Conservation (phyloP, 2,329 filamentous ascomycete genomes). For the Cadophora sp. region DNA sequence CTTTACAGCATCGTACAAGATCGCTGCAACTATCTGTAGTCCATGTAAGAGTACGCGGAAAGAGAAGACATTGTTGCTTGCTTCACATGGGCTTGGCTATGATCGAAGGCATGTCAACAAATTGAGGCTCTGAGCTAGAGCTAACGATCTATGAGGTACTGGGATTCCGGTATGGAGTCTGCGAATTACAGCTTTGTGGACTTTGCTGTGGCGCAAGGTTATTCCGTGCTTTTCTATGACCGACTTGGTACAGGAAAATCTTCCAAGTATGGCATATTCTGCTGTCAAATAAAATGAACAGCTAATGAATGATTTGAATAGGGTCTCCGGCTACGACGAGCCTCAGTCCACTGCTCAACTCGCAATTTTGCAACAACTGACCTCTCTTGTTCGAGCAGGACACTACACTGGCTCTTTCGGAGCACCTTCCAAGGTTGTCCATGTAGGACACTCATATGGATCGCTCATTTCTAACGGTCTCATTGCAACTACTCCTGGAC, state of each 20-base stretch:
- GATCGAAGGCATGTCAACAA: background rate
- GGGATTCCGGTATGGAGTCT: constrained; percentile 42
- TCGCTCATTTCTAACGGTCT: constrained; percentile 63
- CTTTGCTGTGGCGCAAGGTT: constrained; percentile 41
- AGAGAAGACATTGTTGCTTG: constrained; percentile 3
- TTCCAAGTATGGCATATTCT: constrained; percentile 32
- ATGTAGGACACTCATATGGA: constrained; percentile 70
- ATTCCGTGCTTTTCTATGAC: constrained; percentile 47
- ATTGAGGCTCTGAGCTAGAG: background rate
- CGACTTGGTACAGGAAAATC: constrained; percentile 46
- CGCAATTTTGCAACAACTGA: constrained; percentile 25
- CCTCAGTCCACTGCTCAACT: constrained; percentile 41
- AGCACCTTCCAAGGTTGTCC: constrained; percentile 53
- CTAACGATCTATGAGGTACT: constrained; percentile 35
- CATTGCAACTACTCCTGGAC: constrained; percentile 55
- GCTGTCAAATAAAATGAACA: background rate
- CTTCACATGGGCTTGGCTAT: constrained; percentile 12
- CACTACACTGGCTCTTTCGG: constrained; percentile 35
- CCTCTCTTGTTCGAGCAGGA: constrained; percentile 31
- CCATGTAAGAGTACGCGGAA: background rate
- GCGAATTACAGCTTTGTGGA: constrained; percentile 46
- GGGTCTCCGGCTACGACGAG: constrained; percentile 37
- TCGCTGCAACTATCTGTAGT: constrained; percentile 1
- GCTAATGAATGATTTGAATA: constrained; percentile 2
- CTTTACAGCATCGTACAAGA: constrained; percentile 22